These are phyloP conservation scores for Tuber magnatum DNA, from an alignment of 495 filamentous ascomycete species.

Conservation along the genomic window DNA sequence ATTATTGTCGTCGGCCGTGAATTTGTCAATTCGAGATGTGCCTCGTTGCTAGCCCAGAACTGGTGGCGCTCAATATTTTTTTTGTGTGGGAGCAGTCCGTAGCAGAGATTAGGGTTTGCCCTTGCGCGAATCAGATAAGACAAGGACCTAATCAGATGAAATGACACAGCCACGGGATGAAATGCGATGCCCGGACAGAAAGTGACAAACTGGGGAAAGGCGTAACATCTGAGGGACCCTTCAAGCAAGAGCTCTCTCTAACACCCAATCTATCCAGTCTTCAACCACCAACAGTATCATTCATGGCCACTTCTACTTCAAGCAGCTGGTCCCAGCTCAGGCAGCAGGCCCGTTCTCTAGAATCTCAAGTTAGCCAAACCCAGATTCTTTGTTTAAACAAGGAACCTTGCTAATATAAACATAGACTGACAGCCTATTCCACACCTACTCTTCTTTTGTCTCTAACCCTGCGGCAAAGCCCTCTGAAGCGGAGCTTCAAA, in stretches of 20 bases:
- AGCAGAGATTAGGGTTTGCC: background rate
- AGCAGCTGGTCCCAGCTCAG: conserved; percentile 93
- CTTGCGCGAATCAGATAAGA: background rate
- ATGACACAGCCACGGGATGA: background rate
- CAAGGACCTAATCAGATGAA: background rate
- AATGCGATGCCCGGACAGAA: background rate
- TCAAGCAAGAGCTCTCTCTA: background rate
- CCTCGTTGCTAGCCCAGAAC: background rate
- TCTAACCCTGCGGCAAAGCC: conserved; percentile 75
- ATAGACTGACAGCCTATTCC: conserved; percentile 87
- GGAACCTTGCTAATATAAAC: conserved; percentile 23
- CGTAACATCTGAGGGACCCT: background rate
- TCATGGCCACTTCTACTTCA: conserved; percentile 67
- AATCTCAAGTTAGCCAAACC: conserved; percentile 68
- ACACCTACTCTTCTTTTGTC: conserved; percentile 93
- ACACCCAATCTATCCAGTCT: background rate
- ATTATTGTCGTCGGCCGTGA: conserved; percentile 41
- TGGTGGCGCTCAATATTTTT: background rate
- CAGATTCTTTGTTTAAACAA: background rate
- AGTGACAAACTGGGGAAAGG: background rate
- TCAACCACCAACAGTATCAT: background rate
- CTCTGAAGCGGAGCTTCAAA: conserved; percentile 71
- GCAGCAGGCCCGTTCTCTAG: conserved; percentile 81
- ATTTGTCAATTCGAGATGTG: conserved; percentile 22
- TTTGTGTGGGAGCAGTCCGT: background rate